These are phyloP conservation scores for Aspergillus olivimuriae DNA, from an alignment of 495 filamentous ascomycete species.

Conservation along the genomic window DNA sequence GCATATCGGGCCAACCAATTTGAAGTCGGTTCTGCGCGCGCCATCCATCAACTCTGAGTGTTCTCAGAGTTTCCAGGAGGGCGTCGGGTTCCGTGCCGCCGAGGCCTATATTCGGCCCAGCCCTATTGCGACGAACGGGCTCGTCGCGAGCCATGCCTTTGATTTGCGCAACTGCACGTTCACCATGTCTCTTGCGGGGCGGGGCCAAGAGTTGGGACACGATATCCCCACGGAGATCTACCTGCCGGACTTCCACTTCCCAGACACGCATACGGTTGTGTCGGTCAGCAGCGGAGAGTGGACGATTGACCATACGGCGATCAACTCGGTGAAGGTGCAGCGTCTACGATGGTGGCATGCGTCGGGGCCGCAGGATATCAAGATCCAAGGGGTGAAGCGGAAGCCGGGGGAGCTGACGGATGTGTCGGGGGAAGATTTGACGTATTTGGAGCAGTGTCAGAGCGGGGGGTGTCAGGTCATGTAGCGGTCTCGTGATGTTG, in stretches of 20 bases:
- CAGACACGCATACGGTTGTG: slow-evolving; percentile 58
- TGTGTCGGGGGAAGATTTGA: slow-evolving; percentile 48
- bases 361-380: slow-evolving; percentile 74
- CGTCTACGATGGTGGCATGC: slow-evolving; percentile 86
- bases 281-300: slow-evolving; percentile 82
- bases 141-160: slow-evolving; percentile 63
- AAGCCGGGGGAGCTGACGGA: slow-evolving; percentile 39
- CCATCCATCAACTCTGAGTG: slow-evolving; percentile 61
- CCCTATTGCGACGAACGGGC: slow-evolving; percentile 68
- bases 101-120: slow-evolving; percentile 88
- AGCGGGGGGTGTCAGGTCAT: slow-evolving; percentile 45
- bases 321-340: slow-evolving; percentile 60
- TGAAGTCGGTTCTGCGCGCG: slow-evolving; percentile 65
- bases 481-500: slow-evolving; percentile 33
- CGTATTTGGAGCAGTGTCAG: slow-evolving; percentile 56
- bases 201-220: slow-evolving; percentile 37
- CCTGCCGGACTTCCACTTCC: slow-evolving; percentile 91
- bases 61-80: slow-evolving; percentile 45
- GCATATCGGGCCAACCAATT: slow-evolving; percentile 58
- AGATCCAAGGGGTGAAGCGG: slow-evolving; percentile 65
- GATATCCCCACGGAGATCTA: slow-evolving; percentile 76
- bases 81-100: slow-evolving; percentile 74
- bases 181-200: slow-evolving; percentile 54
- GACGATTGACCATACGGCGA: slow-evolving; percentile 69
- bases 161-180: slow-evolving; percentile 73